These are phyloP conservation scores for Leishmania major DNA, from an alignment of 208 protist genomes.

Conservation along the genomic window DNA sequence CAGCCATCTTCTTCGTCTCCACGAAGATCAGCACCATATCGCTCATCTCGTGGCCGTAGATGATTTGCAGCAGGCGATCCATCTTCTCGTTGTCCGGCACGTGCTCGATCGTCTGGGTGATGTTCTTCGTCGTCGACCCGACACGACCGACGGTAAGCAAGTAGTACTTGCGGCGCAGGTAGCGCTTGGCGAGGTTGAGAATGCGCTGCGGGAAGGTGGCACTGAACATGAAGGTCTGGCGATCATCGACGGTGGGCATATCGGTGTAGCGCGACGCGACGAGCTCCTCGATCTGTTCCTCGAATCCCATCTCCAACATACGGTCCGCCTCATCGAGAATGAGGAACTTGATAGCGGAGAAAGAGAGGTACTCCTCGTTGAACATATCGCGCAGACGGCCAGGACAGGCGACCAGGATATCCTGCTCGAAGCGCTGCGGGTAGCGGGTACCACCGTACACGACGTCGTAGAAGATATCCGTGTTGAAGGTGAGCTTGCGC, in stretches of 20 bases:
- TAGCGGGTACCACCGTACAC: constrained; percentile 98
- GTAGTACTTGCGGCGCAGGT: constrained; percentile 95
- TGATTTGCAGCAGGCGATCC: constrained; percentile 74
- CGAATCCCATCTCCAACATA: constrained; percentile 99
- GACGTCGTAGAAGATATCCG: constrained; percentile 93
- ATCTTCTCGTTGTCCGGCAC: constrained; percentile 77
- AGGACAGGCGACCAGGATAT: constrained; percentile 94
- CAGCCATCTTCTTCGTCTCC: constrained; percentile 97
- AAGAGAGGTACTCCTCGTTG: constrained; percentile 79
- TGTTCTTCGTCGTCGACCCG: constrained; percentile 96
- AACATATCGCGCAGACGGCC: constrained; percentile 91
- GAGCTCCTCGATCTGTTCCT: constrained; percentile 98
- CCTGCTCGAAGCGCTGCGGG: constrained; percentile 93
- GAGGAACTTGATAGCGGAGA: constrained; percentile 92
- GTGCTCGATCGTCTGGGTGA: constrained; percentile 93
- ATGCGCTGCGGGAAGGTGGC: constrained; percentile 99
- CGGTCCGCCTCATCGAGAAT: constrained; percentile 98
- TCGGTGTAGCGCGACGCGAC: constrained; percentile 92
- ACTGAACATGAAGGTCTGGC: constrained; percentile 99
- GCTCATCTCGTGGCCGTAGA: constrained; percentile 74
- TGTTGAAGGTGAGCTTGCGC: constrained; percentile 95
- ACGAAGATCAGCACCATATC: constrained; percentile 97
- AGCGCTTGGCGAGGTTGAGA: constrained; percentile 96
- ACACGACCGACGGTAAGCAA: constrained; percentile 98
- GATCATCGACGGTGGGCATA: constrained; percentile 91